These are phyloP conservation scores for Rasamsonia emersonii DNA, from an alignment of 2,329 filamentous ascomycete species.

Conservation along the genomic window DNA sequence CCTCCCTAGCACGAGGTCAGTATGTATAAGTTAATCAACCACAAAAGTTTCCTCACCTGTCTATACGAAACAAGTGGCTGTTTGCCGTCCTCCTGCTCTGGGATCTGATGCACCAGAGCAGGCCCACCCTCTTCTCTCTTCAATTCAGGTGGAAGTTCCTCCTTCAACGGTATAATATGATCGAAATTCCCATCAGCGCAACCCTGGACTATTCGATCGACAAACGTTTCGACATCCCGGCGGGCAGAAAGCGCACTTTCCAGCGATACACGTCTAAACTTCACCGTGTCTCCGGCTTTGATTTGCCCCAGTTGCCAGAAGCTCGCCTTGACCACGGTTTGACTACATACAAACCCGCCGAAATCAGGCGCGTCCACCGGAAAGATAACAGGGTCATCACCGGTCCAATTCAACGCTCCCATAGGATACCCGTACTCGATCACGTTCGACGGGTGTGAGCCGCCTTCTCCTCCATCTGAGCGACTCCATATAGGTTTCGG, in stretches of 20 bases:
- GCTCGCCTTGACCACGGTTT: conserved; percentile 49
- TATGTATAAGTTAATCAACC: conserved; percentile 1
- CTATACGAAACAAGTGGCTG: conserved; percentile 35
- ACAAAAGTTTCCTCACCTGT: conserved; percentile 18
- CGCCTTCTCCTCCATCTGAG: conserved; percentile 53
- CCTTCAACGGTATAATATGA: conserved; percentile 24
- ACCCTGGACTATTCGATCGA: conserved; percentile 35
- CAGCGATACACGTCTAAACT: conserved; percentile 44
- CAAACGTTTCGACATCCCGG: conserved; percentile 36
- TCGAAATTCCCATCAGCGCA: conserved; percentile 26
- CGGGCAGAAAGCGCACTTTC: conserved; percentile 42
- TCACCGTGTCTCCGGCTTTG: conserved; percentile 49
- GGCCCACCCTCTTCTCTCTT: too few relatives aligned
- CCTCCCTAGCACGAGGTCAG: conserved; percentile 31
- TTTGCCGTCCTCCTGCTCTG: too few relatives aligned
- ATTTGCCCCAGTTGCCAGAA: conserved; percentile 56
- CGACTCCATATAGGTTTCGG: conserved; percentile 52
- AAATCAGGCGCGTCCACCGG: conserved; percentile 52
- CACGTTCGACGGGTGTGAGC: conserved; percentile 52
- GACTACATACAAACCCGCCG: conserved; percentile 50
- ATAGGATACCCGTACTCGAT: conserved; percentile 54
- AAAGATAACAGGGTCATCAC: conserved; percentile 54
- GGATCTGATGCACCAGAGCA: too few relatives aligned
- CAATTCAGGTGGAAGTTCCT: too few relatives aligned
- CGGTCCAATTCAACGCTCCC: conserved; percentile 53